Evolutionary conservation across 306 rosid species (phyloP).

Genomic region (Vicia villosa): DNA sequence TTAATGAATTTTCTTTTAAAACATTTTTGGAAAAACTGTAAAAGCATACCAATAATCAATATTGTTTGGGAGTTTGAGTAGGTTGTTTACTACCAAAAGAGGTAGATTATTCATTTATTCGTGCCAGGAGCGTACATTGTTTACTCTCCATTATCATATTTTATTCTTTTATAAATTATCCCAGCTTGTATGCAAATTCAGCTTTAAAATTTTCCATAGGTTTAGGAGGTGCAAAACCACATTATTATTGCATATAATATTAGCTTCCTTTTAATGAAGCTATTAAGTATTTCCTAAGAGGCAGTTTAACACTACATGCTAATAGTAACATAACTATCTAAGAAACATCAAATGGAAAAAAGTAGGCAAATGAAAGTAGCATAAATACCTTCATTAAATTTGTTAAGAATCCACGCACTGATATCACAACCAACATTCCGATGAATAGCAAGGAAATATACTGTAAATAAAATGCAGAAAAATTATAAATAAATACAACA

Average conservation of each 20-base stretch:
- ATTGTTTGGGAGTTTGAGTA: constrained; percentile 12
- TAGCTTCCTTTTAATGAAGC: constrained; percentile 4
- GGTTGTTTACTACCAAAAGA: neutral
- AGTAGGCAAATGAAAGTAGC: constrained; percentile 28
- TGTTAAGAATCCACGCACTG: constrained; percentile 94
- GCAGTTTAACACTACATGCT: neutral
- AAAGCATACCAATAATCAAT: neutral
- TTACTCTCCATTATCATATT: constrained; percentile 1
- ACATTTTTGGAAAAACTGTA: neutral
- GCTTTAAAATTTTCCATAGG: neutral
- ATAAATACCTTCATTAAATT: constrained; percentile 93
- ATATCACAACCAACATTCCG: constrained; percentile 89
- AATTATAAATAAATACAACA: constrained; percentile 15
- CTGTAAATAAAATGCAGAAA: constrained; percentile 50
- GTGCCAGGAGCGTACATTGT: neutral
- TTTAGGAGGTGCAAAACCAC: neutral
- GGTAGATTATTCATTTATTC: neutral
- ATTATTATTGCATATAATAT: too few relatives aligned
- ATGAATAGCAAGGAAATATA: constrained; percentile 90
- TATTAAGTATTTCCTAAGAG: constrained; percentile 7
- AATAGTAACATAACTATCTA: constrained; percentile 11
- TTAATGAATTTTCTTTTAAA: neutral
- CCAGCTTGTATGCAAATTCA: neutral
- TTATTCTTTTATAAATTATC: constrained; percentile 8
- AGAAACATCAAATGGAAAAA: constrained; percentile 27